Conservation (phyloP, 1,139 yeast species). For the Yamadazyma siamensis region DNA sequence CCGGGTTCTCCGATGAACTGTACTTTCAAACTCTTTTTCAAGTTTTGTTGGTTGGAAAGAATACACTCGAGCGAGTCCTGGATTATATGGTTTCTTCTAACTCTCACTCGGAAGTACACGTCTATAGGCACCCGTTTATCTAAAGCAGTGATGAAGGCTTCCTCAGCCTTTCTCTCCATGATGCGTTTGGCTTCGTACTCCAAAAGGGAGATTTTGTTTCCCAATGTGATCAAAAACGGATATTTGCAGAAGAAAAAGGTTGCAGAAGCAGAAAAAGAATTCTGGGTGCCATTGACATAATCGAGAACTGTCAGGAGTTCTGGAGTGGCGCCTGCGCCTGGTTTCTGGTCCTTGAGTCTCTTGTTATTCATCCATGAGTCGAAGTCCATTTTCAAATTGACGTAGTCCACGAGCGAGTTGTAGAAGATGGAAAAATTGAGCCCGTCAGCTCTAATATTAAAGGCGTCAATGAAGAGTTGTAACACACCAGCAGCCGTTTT, state of each 20-base stretch:
- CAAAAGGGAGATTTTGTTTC: constrained; percentile 73
- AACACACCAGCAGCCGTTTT: constrained; percentile 61
- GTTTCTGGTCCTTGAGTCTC: constrained; percentile 8
- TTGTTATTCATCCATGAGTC: constrained; percentile 67
- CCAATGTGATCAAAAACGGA: constrained; percentile 79
- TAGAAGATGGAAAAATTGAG: constrained; percentile 60
- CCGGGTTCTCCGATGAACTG: constrained; percentile 89
- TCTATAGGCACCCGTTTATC: constrained; percentile 60
- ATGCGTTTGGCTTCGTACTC: constrained; percentile 80
- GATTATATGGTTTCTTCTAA: constrained; percentile 65
- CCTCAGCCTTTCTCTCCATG: constrained; percentile 88
- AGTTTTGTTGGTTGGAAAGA: constrained; percentile 52
- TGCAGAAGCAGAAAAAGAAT: constrained; percentile 21
- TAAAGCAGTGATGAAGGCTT: constrained; percentile 76
- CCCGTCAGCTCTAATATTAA: constrained; percentile 32
- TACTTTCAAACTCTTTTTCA: constrained; percentile 72
- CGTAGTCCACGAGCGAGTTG: constrained; percentile 77
- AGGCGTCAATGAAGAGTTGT: constrained; percentile 54
- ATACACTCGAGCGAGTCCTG: constrained; percentile 75
- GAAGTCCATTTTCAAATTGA: constrained; percentile 74
- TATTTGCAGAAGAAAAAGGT: constrained; percentile 69
- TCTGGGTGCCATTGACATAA: constrained; percentile 42
- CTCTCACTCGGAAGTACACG: constrained; percentile 63
- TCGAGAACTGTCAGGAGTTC: constrained; percentile 42
- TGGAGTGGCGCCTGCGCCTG: constrained; percentile 16